Evolutionary conservation across 306 rosid genomes (phyloP).

Genomic region (Mimosa bimucronata): DNA sequence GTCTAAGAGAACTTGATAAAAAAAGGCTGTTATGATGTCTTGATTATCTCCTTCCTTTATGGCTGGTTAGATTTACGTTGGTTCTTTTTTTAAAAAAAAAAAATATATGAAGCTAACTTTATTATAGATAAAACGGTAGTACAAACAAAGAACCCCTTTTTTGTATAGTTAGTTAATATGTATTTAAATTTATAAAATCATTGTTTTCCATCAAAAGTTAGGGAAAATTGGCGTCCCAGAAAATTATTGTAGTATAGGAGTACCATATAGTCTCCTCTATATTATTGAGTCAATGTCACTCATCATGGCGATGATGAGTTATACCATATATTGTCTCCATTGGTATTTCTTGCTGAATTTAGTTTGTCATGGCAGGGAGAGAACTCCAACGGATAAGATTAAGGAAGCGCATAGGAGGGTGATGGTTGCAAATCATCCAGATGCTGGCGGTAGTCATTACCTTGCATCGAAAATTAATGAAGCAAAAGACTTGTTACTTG

Average conservation of each 20-base stretch:
- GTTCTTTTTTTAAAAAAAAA: neutral
- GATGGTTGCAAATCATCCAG: constrained; percentile 97
- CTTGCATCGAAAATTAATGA: constrained; percentile 93
- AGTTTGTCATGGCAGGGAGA: constrained; percentile 49
- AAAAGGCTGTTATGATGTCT: neutral
- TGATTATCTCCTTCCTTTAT: neutral
- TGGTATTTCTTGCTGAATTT: constrained; percentile 22
- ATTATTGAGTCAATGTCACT: no score
- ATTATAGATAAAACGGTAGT: no score
- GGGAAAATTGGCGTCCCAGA: no score
- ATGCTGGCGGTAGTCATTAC: constrained; percentile 95
- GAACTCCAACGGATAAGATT: constrained; percentile 65
- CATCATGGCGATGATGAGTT: neutral
- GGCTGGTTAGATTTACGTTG: neutral
- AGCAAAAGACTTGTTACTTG: constrained; percentile 78
- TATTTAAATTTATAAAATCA: no score
- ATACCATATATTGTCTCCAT: no score
- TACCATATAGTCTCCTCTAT: no score
- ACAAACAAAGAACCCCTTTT: no score
- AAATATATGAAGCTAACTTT: no score
- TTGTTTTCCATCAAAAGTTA: no score
- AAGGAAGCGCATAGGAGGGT: constrained; percentile 93
- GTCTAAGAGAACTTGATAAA: neutral
- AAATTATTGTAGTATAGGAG: no score
- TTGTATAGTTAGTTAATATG: no score